These are phyloP conservation scores for Oenanthe sinensis DNA, from an alignment of 129 eudicot genomes.

Conservation along the genomic window DNA sequence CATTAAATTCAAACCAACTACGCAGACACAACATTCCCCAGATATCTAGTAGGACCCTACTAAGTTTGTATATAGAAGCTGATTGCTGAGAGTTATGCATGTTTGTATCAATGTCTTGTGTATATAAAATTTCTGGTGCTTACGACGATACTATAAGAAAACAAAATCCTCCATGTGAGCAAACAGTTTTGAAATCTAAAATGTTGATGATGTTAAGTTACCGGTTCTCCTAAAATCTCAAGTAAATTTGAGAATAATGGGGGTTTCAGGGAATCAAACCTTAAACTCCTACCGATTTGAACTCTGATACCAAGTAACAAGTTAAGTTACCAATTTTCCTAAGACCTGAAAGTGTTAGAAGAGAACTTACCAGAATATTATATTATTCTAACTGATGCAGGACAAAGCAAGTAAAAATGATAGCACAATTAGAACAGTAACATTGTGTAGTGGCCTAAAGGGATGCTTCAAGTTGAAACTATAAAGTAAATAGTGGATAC, in stretches of 20 bases:
- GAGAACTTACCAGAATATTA: no score
- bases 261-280: no score
- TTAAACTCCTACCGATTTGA: no score
- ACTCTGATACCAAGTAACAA: no score
- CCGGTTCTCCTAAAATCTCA: no score
- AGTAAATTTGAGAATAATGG: no score
- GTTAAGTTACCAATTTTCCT: no score
- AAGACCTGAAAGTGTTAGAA: no score
- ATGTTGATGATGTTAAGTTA: constrained; percentile 7
- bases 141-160: background rate
- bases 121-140: background rate
- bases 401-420: constrained; percentile 18
- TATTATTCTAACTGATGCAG: background rate
- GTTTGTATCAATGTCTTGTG: background rate
- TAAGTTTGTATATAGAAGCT: background rate
- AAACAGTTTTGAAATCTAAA: constrained; percentile 25
- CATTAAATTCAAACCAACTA: constrained; percentile 7
- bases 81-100: background rate
- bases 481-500: background rate
- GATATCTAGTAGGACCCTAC: background rate
- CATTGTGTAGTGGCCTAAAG: background rate
- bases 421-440: background rate
- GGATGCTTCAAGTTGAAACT: background rate
- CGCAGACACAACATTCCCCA: background rate
- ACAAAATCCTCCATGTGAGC: constrained; percentile 25